Base-by-base conservation (phyloP, 139 green algal genomes). In the Tetradesmus lagerheimii region DNA sequence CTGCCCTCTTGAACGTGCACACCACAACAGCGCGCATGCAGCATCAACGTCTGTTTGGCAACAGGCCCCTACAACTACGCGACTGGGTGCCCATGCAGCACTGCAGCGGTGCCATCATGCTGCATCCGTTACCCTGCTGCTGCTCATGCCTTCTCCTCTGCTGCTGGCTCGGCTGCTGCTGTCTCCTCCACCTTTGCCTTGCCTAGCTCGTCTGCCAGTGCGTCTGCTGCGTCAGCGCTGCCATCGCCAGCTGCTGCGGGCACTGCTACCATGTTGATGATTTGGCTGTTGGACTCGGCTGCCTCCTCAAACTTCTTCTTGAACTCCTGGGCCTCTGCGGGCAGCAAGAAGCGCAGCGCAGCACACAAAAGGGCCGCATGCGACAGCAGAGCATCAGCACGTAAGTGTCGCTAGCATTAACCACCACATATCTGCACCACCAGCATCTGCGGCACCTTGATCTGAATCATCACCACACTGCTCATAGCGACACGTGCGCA, bases 281-380 rank as follows among this genome's bases (percentile, higher is more conserved):
- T 77, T 83, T 92, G 89, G 29, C 89, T 93, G 85, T 98, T 98
- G 50, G 93, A 75, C 31, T 90, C 90, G 83, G 93, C 93, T 1
- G 93, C 94, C 86, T 96, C 92, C 90, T 97, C 95, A 88, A 97
- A 98, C 64, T 95, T 92, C 45, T 92, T 91, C 92, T 97, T 96
- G 93, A 98, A 98, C 85, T 97, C 94, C 90, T 95, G 91, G 1
- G 96, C 96, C 89, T 96, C 95, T 97, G 92, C 78, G 66, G 23
- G 1, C 11, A 6, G 38, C 76, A 89, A 71, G 41, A 76, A 64
- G 29, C 57, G 41, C 31, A 43, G n/a, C 1, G 37, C 76, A 83
- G 29, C 50, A 23, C 37, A 57, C 76, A 57, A 15, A 27, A 82
- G n/a, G 45, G 11, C 29, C 11, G n/a, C 31, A 41, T 1, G 71